Base-by-base conservation (phyloP, 176 grass and related monocot genomes). In the Alloteropsis semialata region DNA sequence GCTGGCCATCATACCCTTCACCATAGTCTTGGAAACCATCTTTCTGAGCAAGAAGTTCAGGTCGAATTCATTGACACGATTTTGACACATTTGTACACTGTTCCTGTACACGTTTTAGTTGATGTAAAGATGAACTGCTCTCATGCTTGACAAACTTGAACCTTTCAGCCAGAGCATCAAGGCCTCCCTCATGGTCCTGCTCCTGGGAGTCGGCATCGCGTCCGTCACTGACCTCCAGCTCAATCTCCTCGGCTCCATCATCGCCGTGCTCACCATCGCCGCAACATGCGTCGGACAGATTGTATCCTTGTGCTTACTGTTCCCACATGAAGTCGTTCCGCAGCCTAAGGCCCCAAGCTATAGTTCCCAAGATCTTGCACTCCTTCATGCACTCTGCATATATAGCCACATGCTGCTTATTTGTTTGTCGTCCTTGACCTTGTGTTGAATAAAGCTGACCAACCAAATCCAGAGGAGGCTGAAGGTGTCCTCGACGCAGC, bases 1-100 rank as follows among this genome's bases (percentile, higher is more conserved):
- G 82, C 78, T 98, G 76, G 96, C 96, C 22, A 92, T 98, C 59
- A 99, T 99, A 90, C 93, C 96, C n/a, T 99, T 99, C 89, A 96
- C 96, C 36, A 90, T 99, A 49, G 62, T 87, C 49, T 72, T 99
- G 79, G 96, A 98, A 42, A 98, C 93, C 30, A 18, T 93, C 60
- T 99, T 96, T 71, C 73, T 99, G 5, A 79, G 88, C 87, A 99
- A 93, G 77, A 95, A 89, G 64, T 99, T 99, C 91, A 99, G 96
- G 96, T 99, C 62, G 36, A 68, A 81, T 55, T 70, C 5, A 30
- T 53, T 41, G 12, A n/a, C 61, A 28, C 57, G 5, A 25, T 74
- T 16, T n/a, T 25, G 6, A 16, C 41, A 28, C 30, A 3, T 76
- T n/a, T 59, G 10, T 69, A 19, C 57, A 5, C 3, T 53, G n/a